Evolutionary conservation across 2,329 filamentous ascomycete species (phyloP).

Genomic region (Sporothrix pallida): DNA sequence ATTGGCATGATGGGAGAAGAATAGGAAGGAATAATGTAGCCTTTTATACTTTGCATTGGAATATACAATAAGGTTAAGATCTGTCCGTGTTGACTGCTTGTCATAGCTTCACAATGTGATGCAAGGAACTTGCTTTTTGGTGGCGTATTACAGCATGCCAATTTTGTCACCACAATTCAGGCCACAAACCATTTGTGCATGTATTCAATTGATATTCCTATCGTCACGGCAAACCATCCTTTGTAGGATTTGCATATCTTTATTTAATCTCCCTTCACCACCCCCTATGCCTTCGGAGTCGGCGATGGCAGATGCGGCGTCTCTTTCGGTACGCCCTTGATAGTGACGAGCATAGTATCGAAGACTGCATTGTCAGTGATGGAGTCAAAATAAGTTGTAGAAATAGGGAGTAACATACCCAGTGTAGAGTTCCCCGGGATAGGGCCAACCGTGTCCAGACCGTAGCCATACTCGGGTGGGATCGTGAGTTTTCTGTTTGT

Average conservation of each 20-base stretch:
- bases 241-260: no score
- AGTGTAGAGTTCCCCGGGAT: conserved; percentile 22
- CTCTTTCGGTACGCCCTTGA: not conserved
- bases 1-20: no score
- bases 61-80: no score
- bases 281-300: not conserved
- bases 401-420: not conserved
- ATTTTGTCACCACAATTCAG: not conserved
- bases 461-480: conserved; percentile 22
- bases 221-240: no score
- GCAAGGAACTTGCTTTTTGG: not conserved
- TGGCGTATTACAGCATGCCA: not conserved
- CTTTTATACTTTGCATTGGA: not conserved
- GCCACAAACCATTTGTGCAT: no score
- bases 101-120: not conserved
- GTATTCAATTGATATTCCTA: no score
- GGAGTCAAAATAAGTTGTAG: not conserved
- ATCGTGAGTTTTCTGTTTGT: conserved; percentile 14
- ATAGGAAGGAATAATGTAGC: no score
- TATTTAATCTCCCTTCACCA: no score
- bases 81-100: not conserved
- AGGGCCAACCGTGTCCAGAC: not conserved
- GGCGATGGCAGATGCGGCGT: not conserved
- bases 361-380: conserved; percentile 19
- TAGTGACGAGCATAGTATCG: conserved; percentile 7